Percentiles rank a stretch among this genome's conserved stretches.
Evolutionary conservation across 202 grass and related monocot species (phyloP).

Genomic region (Setaria italica): DNA sequence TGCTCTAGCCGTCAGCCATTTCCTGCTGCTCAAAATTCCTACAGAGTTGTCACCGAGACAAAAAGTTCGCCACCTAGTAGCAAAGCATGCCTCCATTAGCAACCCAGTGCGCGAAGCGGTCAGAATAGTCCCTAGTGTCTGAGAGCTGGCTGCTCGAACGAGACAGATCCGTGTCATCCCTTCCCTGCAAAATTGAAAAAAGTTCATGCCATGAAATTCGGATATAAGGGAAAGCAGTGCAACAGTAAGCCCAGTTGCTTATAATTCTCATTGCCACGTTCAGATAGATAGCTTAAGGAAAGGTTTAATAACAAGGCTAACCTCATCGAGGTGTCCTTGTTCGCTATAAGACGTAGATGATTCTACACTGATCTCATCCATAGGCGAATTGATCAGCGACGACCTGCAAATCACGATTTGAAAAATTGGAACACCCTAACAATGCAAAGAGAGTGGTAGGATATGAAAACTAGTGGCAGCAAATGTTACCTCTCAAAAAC

Average conservation of each 20-base stretch:
- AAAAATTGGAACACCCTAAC: slow-evolving; percentile 39
- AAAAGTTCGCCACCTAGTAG: slow-evolving; percentile 59
- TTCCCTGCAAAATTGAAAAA: slow-evolving; percentile 50
- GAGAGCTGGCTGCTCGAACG: slow-evolving; percentile 51
- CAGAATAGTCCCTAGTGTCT: slow-evolving; percentile 60
- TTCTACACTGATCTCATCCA: slow-evolving; percentile 60
- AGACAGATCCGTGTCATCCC: slow-evolving; percentile 55
- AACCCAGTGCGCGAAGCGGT: slow-evolving; percentile 82
- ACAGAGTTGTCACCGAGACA: slow-evolving; percentile 15
- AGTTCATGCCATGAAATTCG: not conserved
- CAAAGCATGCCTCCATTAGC: slow-evolving; percentile 71
- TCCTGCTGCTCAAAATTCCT: not conserved
- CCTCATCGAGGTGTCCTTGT: slow-evolving; percentile 55
- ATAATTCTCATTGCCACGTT: not conserved
- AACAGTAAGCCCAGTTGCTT: not conserved
- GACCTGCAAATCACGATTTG: slow-evolving; percentile 57
- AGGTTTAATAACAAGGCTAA: slow-evolving; percentile 30
- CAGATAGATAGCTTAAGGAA: not conserved
- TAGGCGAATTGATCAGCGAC: slow-evolving; percentile 77
- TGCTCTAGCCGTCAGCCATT: slow-evolving; percentile 17
- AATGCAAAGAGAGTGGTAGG: not conserved
- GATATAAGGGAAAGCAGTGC: not conserved
- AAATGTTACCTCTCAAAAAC: slow-evolving; percentile 71
- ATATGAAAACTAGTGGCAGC: slow-evolving; percentile 9
- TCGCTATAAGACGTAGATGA: slow-evolving; percentile 56